phyloP scores from a whole-genome alignment of 805 yeast species.

The Candida awuae region DNA sequence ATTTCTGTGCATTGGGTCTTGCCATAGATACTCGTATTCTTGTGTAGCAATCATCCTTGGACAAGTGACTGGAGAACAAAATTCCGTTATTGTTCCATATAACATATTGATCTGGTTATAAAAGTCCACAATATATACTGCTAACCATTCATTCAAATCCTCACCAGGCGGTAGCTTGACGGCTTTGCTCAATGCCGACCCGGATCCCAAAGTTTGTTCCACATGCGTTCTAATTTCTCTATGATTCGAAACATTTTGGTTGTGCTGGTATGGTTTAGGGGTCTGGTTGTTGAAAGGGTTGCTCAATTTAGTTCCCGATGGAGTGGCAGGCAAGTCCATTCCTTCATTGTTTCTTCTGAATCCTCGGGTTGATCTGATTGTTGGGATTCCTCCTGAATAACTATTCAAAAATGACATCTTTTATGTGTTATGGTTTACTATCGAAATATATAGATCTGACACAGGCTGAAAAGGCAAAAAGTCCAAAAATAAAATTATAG shows the following conservation, averaged over 20 bases:
- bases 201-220: conserved; percentile 91
- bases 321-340: too few species aligned
- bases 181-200: conserved; percentile 83
- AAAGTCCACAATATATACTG: conserved; percentile 95
- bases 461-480: too few species aligned
- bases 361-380: conserved; percentile 29
- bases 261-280: conserved; percentile 12
- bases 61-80: conserved; percentile 91
- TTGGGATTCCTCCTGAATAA: conserved; percentile 28
- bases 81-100: conserved; percentile 91
- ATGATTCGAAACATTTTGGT: conserved; percentile 33
- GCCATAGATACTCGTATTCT: conserved; percentile 97
- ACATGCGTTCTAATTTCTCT: conserved; percentile 80
- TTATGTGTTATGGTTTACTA: not conserved
- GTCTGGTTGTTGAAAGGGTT: conserved; percentile 11
- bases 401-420: conserved; percentile 23
- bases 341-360: conserved; percentile 26
- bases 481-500: too few species aligned
- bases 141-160: conserved; percentile 88
- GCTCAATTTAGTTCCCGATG: too few species aligned
- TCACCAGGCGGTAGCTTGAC: conserved; percentile 92
- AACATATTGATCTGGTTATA: conserved; percentile 95
- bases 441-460: too few species aligned
- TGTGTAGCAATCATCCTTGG: conserved; percentile 97
- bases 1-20: conserved; percentile 52